Evolutionary conservation across 345 rosid genomes (phyloP), one percentile per base, ranked within the genome.

Genomic region (Gossypium stocksii): DNA sequence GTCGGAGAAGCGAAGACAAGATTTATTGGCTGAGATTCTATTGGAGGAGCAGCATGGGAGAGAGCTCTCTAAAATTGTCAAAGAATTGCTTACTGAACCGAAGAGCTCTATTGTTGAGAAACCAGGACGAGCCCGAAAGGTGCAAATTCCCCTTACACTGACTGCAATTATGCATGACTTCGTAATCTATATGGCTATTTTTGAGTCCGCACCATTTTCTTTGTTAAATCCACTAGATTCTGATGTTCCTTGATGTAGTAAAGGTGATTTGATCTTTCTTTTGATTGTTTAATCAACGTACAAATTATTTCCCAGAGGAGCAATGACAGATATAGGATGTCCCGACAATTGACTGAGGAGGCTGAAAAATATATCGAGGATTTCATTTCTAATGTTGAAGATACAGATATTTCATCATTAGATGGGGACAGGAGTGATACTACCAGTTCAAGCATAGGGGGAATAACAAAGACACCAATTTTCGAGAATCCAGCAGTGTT

Each of bases 361-460:
- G 99, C 98, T 16, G 98, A 91, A 78, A 90, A 87, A 81, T 93
- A 84, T 80, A 84, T 95, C 5, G 94, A 91, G 78, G 97, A 93
- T 70, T 93, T 95, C 86, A 87, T 95, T 77, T 91, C 87, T 2
- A 95, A 86, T 80, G 85, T 95, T 65, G 98, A 95, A 81, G 98
- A 95, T 80, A 91, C 97, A 0, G 99, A 95, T 81, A 89, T 95
- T 58, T 95, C 98, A 59, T 95, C 99, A 4, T 54, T 95, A 46
- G 99, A 95, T 62, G 99, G 96, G 70, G 98, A 93, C 81, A 84
- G 89, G 78, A 93, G 98, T 70, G 99, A 95, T 71, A 87, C 41
- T 34, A 34, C 97, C 10, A 91, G 96, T 84, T 93, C 99, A 41
- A 80, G 81, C 75, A 78, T 91, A 5, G 94, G 93, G 58, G 88